Percentiles rank a stretch among this genome's conserved stretches.
Evolutionary conservation across 225 moss, liverwort and hornwort species (phyloP).

Genomic region (Straminergon stramineum): DNA sequence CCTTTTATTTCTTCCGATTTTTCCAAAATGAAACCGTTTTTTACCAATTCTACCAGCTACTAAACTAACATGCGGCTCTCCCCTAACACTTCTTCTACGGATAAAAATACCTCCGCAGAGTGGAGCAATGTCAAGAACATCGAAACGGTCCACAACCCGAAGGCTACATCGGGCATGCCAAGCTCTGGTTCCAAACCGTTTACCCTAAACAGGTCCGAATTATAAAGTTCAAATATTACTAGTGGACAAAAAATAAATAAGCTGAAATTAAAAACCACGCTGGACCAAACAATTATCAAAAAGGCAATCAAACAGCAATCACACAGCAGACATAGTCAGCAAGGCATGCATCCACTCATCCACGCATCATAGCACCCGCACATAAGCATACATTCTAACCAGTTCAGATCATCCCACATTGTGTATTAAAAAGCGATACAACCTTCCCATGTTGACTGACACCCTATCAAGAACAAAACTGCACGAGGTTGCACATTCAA

Average conservation of each 20-base stretch:
- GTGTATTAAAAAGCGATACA: constrained; percentile 1
- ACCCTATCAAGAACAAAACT: background rate
- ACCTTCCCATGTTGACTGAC: background rate
- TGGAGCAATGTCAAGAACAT: background rate
- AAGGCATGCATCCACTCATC: background rate
- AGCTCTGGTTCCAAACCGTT: background rate
- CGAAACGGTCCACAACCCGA: background rate
- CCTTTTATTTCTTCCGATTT: too few species aligned
- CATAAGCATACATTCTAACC: background rate
- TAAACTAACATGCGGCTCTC: too few species aligned
- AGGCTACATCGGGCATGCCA: background rate
- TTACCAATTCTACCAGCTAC: too few species aligned
- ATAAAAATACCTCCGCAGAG: background rate
- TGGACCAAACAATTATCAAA: background rate
- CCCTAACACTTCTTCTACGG: too few species aligned
- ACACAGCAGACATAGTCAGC: background rate
- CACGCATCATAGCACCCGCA: background rate
- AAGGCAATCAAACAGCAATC: background rate
- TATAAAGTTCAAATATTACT: background rate
- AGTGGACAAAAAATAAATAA: background rate
- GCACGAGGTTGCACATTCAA: background rate
- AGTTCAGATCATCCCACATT: background rate
- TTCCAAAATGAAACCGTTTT: too few species aligned
- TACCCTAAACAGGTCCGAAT: background rate
- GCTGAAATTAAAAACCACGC: background rate